phyloP scores from a whole-genome alignment of 805 yeast genomes.

The Isabelozyma rhagii region DNA sequence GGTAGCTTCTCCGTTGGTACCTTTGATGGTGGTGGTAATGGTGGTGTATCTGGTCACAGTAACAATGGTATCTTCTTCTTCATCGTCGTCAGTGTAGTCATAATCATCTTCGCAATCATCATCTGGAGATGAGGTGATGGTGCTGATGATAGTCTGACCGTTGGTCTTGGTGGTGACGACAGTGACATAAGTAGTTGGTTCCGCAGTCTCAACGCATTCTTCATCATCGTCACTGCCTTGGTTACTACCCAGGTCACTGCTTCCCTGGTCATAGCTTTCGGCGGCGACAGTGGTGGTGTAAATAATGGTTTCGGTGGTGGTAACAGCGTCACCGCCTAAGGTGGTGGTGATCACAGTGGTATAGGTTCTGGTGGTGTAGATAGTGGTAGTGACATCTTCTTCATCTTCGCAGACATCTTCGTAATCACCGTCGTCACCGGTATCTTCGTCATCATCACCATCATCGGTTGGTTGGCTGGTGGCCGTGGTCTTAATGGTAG shows the following conservation, averaged over 20 bases:
- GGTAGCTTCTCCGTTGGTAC: constrained; percentile 2
- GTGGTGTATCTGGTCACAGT: neutral
- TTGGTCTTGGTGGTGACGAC: neutral
- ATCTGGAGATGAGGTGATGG: constrained; percentile 1
- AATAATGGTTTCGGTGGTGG: constrained; percentile 1
- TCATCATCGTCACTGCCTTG: constrained; percentile 1
- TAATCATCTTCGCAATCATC: constrained; percentile 11
- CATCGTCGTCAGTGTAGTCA: constrained; percentile 8
- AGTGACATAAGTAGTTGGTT: neutral
- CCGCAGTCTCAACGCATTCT: constrained; percentile 7
- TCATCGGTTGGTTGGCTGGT: constrained; percentile 1
- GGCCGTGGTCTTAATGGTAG: neutral
- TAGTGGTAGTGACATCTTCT: constrained; percentile 5
- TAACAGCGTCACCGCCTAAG: constrained; percentile 1
- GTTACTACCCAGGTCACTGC: neutral
- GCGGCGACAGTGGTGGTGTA: neutral
- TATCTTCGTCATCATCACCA: constrained; percentile 1
- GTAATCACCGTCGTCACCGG: constrained; percentile 10
- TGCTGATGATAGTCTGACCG: neutral
- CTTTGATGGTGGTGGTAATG: constrained; percentile 3
- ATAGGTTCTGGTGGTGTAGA: constrained; percentile 4
- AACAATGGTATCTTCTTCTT: neutral
- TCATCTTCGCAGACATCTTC: constrained; percentile 3
- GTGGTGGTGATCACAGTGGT: neutral
- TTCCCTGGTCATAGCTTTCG: neutral